These are phyloP conservation scores for Nemania sp. DNA, from an alignment of 2,329 filamentous ascomycete species.

Conservation along the genomic window DNA sequence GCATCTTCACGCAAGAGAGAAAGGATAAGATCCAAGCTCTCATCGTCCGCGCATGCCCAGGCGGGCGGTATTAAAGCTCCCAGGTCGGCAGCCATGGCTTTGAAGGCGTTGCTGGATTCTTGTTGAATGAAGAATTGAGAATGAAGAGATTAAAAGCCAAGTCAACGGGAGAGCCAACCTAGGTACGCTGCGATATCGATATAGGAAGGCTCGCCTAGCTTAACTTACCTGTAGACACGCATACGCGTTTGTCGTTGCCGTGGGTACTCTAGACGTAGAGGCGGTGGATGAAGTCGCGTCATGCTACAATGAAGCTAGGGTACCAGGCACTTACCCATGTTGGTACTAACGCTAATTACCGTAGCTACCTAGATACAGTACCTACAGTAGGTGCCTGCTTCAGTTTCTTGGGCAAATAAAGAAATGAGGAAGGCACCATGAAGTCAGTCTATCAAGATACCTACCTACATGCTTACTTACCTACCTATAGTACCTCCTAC, in stretches of 20 bases:
- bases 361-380: too few species aligned
- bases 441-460: too few species aligned
- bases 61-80: conserved; percentile 4
- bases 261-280: not conserved
- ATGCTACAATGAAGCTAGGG: too few species aligned
- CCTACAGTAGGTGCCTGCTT: too few species aligned
- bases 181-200: too few species aligned
- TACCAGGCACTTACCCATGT: too few species aligned
- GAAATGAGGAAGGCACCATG: too few species aligned
- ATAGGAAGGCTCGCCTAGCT: not conserved
- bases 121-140: not conserved
- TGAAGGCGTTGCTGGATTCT: not conserved
- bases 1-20: conserved; percentile 26
- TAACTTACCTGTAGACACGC: not conserved
- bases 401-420: too few species aligned
- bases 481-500: too few species aligned
- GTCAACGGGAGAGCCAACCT: not conserved
- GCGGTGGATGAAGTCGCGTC: not conserved
- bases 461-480: too few species aligned
- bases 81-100: conserved; percentile 9
- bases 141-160: not conserved
- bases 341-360: too few species aligned
- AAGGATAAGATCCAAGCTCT: conserved; percentile 27
- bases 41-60: conserved; percentile 28
- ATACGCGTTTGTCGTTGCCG: not conserved